Percentiles rank a stretch among this genome's conserved stretches.
These are phyloP conservation scores for Venturia oleaginea DNA, from an alignment of 2,329 filamentous ascomycete genomes.

Conservation along the genomic window DNA sequence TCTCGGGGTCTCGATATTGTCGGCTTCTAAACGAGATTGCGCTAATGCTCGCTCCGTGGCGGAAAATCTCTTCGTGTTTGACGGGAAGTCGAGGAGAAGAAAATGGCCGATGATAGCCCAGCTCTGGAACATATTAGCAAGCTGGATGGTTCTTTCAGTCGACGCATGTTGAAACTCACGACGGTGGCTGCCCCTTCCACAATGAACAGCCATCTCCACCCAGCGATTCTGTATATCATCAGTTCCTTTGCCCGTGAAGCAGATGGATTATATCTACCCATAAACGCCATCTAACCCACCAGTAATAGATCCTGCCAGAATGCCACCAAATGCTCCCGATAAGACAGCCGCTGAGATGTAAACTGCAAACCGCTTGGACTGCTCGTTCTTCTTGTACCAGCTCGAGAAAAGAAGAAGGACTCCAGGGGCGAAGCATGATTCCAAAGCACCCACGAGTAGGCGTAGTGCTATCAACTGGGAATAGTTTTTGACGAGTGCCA, in stretches of 20 bases:
- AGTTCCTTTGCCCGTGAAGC: background rate
- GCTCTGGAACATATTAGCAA: background rate
- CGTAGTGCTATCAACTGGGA: constrained; percentile 42
- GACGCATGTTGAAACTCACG: constrained; percentile 26
- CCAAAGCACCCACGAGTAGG: constrained; percentile 47
- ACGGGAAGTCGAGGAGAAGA: constrained; percentile 42
- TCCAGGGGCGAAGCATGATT: constrained; percentile 38
- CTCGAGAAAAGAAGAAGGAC: constrained; percentile 46
- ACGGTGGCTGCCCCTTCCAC: constrained; percentile 36
- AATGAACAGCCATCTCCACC: constrained; percentile 47
- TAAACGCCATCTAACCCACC: constrained; percentile 36
- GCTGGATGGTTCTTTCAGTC: constrained; percentile 23
- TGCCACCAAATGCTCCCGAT: constrained; percentile 45
- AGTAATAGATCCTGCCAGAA: constrained; percentile 42
- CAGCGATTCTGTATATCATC: constrained; percentile 30
- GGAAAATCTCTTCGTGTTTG: constrained; percentile 35
- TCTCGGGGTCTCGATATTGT: constrained; percentile 30
- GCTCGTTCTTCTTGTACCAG: constrained; percentile 51
- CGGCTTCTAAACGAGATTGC: constrained; percentile 34
- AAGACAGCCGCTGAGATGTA: constrained; percentile 51
- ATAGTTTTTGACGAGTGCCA: constrained; percentile 41
- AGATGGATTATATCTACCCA: background rate
- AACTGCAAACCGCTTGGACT: constrained; percentile 42
- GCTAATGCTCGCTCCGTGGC: constrained; percentile 35
- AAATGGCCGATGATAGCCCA: constrained; percentile 22